Conservation (phyloP, 768 basidiomycete species). For the Boletus rex-veris region DNA sequence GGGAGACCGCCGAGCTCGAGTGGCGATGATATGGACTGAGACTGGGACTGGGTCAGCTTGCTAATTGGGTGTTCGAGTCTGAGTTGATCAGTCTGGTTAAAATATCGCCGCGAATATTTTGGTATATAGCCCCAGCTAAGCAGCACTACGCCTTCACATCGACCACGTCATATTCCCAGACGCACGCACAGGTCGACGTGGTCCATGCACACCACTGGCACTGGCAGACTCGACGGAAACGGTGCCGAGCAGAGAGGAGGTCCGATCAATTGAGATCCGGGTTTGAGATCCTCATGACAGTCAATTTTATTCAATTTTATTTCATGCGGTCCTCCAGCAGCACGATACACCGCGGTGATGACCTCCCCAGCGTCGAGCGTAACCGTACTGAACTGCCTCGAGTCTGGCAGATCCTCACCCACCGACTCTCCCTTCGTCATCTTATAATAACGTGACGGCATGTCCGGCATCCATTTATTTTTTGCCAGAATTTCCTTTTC, state of each 20-base stretch:
- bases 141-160: background rate
- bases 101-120: conserved; percentile 28
- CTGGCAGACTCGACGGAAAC: conserved; percentile 5
- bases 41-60: background rate
- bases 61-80: conserved; percentile 17
- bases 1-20: background rate
- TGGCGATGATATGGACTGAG: conserved; percentile 1
- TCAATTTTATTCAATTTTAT: background rate
- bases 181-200: background rate
- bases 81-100: conserved; percentile 17
- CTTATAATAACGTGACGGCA: conserved; percentile 16
- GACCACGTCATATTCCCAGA: background rate
- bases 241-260: conserved; percentile 23
- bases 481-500: conserved; percentile 28
- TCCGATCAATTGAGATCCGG: conserved; percentile 31
- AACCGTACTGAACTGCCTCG: too few species aligned
- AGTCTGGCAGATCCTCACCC: background rate
- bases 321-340: too few species aligned
- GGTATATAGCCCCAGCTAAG: background rate
- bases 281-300: conserved; percentile 19
- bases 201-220: background rate
- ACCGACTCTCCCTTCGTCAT: background rate
- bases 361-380: too few species aligned
- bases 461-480: conserved; percentile 1
- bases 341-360: too few species aligned